Conservation (phyloP, 2,329 filamentous ascomycete species). For the Apiospora aurea region DNA sequence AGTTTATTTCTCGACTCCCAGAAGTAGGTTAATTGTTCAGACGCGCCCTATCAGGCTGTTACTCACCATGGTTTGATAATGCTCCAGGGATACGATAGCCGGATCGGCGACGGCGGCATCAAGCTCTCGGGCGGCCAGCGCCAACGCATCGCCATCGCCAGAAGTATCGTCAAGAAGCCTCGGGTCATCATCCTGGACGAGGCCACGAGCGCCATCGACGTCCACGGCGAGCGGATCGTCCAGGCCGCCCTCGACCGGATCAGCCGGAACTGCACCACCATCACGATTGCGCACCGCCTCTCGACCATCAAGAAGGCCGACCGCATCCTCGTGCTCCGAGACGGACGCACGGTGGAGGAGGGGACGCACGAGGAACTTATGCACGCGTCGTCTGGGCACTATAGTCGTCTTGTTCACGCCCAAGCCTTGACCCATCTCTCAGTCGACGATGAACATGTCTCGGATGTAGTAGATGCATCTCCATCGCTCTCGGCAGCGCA, state of each 20-base stretch:
- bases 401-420: constrained; percentile 32
- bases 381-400: constrained; percentile 73
- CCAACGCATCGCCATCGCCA: constrained; percentile 66
- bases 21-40: constrained; percentile 52
- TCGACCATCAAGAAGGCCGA: constrained; percentile 50
- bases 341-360: constrained; percentile 58
- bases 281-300: constrained; percentile 47
- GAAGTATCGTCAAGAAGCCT: constrained; percentile 74
- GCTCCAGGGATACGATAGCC: constrained; percentile 69
- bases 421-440: constrained; percentile 27
- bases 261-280: constrained; percentile 64
- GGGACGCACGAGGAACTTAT: constrained; percentile 68
- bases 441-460: neutral
- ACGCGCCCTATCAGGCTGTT: too few relatives aligned
- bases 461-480: too few relatives aligned
- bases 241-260: constrained; percentile 71
- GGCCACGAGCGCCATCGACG: constrained; percentile 72
- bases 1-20: constrained; percentile 69
- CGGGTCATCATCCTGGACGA: constrained; percentile 76
- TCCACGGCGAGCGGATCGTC: constrained; percentile 55
- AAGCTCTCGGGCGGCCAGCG: constrained; percentile 65
- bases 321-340: constrained; percentile 63
- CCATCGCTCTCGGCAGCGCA: too few relatives aligned
- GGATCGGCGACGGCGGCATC: constrained; percentile 47
- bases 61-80: neutral